Conservation (phyloP, 1,284 basidiomycete genomes). For the Moniliophthora roreri region DNA sequence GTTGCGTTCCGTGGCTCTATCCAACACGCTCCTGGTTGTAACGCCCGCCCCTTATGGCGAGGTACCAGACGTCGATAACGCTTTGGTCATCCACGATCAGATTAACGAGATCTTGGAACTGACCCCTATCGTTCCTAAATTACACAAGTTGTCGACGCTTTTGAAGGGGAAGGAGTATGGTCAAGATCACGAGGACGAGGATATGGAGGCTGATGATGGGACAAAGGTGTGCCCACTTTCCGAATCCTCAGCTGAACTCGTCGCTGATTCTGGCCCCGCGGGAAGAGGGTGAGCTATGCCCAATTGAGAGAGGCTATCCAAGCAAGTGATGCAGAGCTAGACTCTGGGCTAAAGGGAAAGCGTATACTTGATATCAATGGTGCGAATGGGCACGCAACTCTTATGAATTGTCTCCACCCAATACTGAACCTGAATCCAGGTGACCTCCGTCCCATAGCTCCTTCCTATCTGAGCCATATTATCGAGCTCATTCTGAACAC, state of each 20-base stretch:
- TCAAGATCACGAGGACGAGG: conserved; percentile 57
- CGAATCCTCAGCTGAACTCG: neutral
- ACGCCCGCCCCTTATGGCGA: conserved; percentile 46
- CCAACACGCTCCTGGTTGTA: conserved; percentile 81
- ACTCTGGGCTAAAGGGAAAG: conserved; percentile 58
- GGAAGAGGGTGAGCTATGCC: conserved; percentile 49
- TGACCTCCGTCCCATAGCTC: conserved; percentile 67
- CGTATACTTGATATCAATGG: conserved; percentile 75
- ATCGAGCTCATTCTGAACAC: conserved; percentile 73
- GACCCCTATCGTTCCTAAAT: conserved; percentile 66
- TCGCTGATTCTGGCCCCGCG: conserved; percentile 16
- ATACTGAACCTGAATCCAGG: conserved; percentile 37
- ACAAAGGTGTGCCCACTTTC: conserved; percentile 7
- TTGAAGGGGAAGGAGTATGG: conserved; percentile 70
- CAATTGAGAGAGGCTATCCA: conserved; percentile 69
- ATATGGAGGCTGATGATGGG: conserved; percentile 36
- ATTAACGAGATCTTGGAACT: conserved; percentile 80
- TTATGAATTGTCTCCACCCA: conserved; percentile 1
- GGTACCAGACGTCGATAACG: conserved; percentile 31
- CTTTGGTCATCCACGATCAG: conserved; percentile 66
- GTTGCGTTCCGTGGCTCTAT: conserved; percentile 80
- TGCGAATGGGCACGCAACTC: conserved; percentile 26
- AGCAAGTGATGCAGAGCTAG: conserved; percentile 75
- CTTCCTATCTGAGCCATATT: conserved; percentile 63
- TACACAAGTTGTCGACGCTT: conserved; percentile 65